Conservation (phyloP, 352 stramenopile species). For the Pythium volutum region DNA sequence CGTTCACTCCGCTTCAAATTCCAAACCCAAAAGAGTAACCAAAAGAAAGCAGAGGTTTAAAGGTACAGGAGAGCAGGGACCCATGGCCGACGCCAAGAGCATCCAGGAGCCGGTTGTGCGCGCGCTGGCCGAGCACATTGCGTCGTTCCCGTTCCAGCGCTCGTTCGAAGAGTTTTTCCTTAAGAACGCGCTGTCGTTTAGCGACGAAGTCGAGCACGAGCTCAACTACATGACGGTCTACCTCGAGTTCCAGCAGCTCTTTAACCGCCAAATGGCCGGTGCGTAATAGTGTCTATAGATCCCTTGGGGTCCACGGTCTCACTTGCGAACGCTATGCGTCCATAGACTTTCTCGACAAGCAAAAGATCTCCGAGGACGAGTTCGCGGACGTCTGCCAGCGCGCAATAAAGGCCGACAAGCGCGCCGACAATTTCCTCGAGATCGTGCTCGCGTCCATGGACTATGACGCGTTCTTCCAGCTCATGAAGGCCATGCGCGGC, state of each 20-base stretch:
- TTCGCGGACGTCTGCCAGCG: slow-evolving; percentile 52
- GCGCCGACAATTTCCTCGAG: slow-evolving; percentile 66
- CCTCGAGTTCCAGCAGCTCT: slow-evolving; percentile 65
- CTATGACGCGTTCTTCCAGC: slow-evolving; percentile 64
- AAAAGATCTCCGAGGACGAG: slow-evolving; percentile 53
- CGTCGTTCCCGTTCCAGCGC: slow-evolving; percentile 53
- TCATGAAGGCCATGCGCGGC: slow-evolving; percentile 73
- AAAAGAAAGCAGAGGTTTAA: neutral
- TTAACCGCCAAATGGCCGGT: slow-evolving; percentile 69
- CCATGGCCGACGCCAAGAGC: slow-evolving; percentile 27
- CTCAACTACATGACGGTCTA: slow-evolving; percentile 78
- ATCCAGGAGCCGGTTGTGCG: slow-evolving; percentile 62
- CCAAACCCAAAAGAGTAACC: neutral
- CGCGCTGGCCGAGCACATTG: slow-evolving; percentile 60
- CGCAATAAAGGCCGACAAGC: slow-evolving; percentile 52
- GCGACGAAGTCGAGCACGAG: slow-evolving; percentile 58
- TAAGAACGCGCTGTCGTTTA: slow-evolving; percentile 60
- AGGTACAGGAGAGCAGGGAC: too few species aligned
- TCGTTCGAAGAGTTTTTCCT: slow-evolving; percentile 79
- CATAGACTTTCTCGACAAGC: slow-evolving; percentile 49
- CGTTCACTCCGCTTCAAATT: neutral
- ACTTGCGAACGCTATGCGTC: neutral
- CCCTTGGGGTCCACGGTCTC: neutral
- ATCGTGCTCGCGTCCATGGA: slow-evolving; percentile 79
- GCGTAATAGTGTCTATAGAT: neutral